Conservation (phyloP, 2,329 filamentous ascomycete species). For the Penicillium sp. region DNA sequence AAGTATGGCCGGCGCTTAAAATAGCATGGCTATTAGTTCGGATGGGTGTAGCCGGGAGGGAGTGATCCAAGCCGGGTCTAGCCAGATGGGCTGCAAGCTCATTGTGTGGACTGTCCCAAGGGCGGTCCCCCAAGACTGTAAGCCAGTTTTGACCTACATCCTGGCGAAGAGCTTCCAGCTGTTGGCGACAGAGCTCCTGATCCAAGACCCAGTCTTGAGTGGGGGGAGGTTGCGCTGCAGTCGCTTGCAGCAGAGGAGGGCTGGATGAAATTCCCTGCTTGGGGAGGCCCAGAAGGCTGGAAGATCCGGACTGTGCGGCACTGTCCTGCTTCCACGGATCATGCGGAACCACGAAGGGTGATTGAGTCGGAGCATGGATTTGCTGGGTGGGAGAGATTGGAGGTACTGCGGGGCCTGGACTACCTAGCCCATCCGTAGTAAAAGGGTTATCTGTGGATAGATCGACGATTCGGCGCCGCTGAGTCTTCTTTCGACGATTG, state of each 20-base stretch:
- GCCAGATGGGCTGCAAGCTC: conserved; percentile 31
- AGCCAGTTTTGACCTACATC: conserved; percentile 88
- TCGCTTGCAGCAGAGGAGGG: conserved; percentile 14
- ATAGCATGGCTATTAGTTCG: conserved; percentile 42
- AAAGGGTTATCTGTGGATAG: conserved; percentile 49
- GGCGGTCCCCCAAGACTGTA: conserved; percentile 78
- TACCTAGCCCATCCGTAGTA: conserved; percentile 31
- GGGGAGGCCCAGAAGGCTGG: conserved; percentile 21
- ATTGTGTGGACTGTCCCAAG: conserved; percentile 46
- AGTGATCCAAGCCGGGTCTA: conserved; percentile 33
- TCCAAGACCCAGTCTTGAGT: conserved; percentile 46
- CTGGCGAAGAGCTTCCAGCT: conserved; percentile 80
- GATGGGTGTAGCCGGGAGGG: conserved; percentile 35
- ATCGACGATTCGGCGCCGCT: conserved; percentile 60
- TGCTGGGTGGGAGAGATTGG: conserved; percentile 31
- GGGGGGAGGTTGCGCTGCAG: conserved; percentile 26
- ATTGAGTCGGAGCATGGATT: conserved; percentile 29
- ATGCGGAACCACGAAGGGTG: conserved; percentile 23
- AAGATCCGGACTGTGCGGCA: conserved; percentile 28
- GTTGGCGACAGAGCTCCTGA: conserved; percentile 80
- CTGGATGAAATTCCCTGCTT: conserved; percentile 20
- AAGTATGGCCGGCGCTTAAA: conserved; percentile 41
- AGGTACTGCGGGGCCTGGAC: conserved; percentile 29
- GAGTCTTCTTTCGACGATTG: conserved; percentile 49
- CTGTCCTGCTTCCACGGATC: conserved; percentile 35